These are phyloP conservation scores for Eutypella sp. DNA, from an alignment of 2,329 filamentous ascomycete species.

Conservation along the genomic window DNA sequence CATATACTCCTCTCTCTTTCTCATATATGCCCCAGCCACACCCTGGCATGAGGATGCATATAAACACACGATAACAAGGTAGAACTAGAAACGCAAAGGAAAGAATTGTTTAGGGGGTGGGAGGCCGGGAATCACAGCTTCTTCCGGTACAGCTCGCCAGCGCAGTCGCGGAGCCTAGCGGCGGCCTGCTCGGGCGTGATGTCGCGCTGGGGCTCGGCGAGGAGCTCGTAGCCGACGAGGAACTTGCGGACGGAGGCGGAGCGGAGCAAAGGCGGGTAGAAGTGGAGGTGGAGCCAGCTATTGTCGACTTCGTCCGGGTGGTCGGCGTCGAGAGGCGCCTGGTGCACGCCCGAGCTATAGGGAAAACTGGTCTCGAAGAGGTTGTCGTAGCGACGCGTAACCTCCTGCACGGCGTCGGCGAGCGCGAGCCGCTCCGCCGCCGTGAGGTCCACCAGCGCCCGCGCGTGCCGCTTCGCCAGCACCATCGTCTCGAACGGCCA, in stretches of 20 bases:
- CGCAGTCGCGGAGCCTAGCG: conserved; percentile 67
- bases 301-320: conserved; percentile 77
- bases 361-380: conserved; percentile 95
- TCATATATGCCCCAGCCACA: no score
- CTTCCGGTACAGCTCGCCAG: conserved; percentile 79
- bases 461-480: conserved; percentile 76
- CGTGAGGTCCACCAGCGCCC: conserved; percentile 77
- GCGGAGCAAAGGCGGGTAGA: conserved; percentile 88
- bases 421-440: conserved; percentile 66
- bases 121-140: conserved; percentile 34
- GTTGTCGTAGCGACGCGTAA: conserved; percentile 91
- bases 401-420: conserved; percentile 80
- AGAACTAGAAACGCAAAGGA: no score
- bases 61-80: no score
- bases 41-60: no score
- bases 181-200: conserved; percentile 97
- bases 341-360: conserved; percentile 95
- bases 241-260: conserved; percentile 96
- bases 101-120: no score
- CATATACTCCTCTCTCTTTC: not conserved
- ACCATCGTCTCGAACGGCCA: conserved; percentile 98
- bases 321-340: conserved; percentile 83
- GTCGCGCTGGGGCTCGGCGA: conserved; percentile 96
- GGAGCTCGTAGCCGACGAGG: conserved; percentile 90
- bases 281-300: conserved; percentile 94